Base-by-base conservation (phyloP, 1,139 yeast genomes). In the Scheffersomyces titani region DNA sequence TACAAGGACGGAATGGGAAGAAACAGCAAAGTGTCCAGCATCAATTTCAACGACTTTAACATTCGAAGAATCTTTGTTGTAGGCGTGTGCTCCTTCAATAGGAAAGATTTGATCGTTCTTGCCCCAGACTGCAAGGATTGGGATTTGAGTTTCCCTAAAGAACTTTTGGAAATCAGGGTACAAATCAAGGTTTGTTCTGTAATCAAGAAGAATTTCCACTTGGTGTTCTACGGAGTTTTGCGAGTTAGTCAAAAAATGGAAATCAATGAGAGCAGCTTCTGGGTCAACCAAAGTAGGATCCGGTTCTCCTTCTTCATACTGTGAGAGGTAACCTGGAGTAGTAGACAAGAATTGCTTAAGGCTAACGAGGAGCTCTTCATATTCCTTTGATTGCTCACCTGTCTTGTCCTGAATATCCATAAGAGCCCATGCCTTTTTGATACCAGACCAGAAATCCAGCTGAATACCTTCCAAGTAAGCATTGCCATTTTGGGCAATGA, bases 91-190 rank as follows among this genome's bases (percentile, higher is more conserved):
- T 6, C 81, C 81, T n/a, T 63, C 67, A 11, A 57, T 55, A 4
- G 63, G 63, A 58, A 79, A 78, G 51, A 76, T 71, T 19, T 51
- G 51, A 58, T 79, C 83, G 54, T 77, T 74, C 52, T 71, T 69
- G n/a, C 83, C 83, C 83, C 83, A 79, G 20, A 65, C 62, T 4
- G 71, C 71, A 50, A 80, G 66, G 19, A 77, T 65, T 3, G 83
- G 83, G 18, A 76, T 67, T 50, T 73, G 61, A 2, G 74, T 59
- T 4, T 61, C 56, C 53, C 75, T 67, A 54, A 80, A 69, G 57
- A 62, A 76, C 50, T 71, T 54, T 44, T 78, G 82, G 61, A 78
- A 73, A 51, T 68, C 52, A 0, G 81, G 80, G 58, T 78, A 77
- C 53, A 71, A 55, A 18, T 55, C 58, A 22, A 76, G 63, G 54